Evolutionary conservation across 208 protist species (phyloP).

Genomic region (Crithidia bombi): DNA sequence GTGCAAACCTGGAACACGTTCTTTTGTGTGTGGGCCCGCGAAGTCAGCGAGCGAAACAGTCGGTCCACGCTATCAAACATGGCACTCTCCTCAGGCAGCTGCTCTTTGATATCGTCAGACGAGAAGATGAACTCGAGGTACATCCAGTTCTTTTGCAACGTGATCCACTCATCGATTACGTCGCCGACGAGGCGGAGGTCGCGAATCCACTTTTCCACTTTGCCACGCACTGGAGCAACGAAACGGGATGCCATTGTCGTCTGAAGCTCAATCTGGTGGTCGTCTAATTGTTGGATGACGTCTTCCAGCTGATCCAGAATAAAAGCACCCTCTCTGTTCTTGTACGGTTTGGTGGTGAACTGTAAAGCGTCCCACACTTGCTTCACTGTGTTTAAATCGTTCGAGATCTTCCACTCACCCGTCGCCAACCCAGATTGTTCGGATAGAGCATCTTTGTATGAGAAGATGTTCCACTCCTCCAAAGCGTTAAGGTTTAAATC

Average conservation of each 20-base stretch:
- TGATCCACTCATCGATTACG: slow-evolving; percentile 96
- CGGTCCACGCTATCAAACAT: slow-evolving; percentile 92
- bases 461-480: slow-evolving; percentile 85
- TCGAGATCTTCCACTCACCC: slow-evolving; percentile 93
- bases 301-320: slow-evolving; percentile 93
- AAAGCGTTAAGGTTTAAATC: slow-evolving; percentile 81
- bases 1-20: slow-evolving; percentile 92
- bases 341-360: slow-evolving; percentile 88
- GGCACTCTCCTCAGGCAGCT: slow-evolving; percentile 91
- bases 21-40: slow-evolving; percentile 78
- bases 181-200: slow-evolving; percentile 84
- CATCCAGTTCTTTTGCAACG: slow-evolving; percentile 97
- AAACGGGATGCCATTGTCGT: slow-evolving; percentile 93
- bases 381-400: slow-evolving; percentile 90
- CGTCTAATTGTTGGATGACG: slow-evolving; percentile 92
- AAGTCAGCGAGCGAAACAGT: slow-evolving; percentile 91
- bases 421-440: slow-evolving; percentile 93
- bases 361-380: slow-evolving; percentile 79
- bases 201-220: slow-evolving; percentile 91
- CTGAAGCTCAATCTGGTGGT: slow-evolving; percentile 93
- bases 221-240: slow-evolving; percentile 77
- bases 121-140: slow-evolving; percentile 99
- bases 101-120: slow-evolving; percentile 96
- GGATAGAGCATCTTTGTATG: slow-evolving; percentile 81
- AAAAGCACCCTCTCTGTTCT: slow-evolving; percentile 84